Evolutionary conservation across 495 filamentous ascomycete species (phyloP), one percentile per base, ranked within the genome.

Genomic region (Talaromyces nanjingensis): DNA sequence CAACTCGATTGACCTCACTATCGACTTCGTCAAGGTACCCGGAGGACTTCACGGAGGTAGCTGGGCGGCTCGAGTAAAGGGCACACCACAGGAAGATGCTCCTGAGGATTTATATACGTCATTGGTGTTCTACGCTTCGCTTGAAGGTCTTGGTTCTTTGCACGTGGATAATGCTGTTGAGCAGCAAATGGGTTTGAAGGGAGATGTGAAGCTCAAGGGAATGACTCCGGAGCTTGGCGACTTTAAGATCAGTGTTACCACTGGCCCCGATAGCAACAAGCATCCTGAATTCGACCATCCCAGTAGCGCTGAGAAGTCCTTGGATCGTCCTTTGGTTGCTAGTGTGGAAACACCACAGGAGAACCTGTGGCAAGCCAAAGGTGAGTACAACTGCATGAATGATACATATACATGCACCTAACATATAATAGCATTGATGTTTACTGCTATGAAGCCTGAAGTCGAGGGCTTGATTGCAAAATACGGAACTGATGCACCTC

Each of bases 1-100:
- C 33, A 98, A 98, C 74, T 83, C 81, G 62, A 80, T 98, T 62
- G 93, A 98, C 76, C 81, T 98, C 65, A 92, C 89, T 31, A 97
- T 94, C 27, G 88, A 89, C 59, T 98, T 97, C 73, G 84, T 97
- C 67, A 98, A 98, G 76, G 83, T 96, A 22, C 91, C 92, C 33
- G 93, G 92, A 42, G 96, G 93, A 64, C 77, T 84, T 53, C 83
- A 96, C 73, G 93, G 93, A 67, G 94, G 93, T 14, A 92, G 84
- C 73, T 98, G 94, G 94, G 96, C 88, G 27, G 90, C 89, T 58
- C 79, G 94, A 54, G 86, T 98, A 65, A 93, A 90, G 75, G 94
- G 96, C 16, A 84, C 80, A 34, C 90, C 92, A 55, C 84, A 88
- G 39, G 85, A 88, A 27, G 89, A 89, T 73, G 83, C 85, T 22